These are phyloP conservation scores for Smittium mucronatum DNA, from an alignment of 371 early-diverging fungal genomes.

Conservation along the genomic window DNA sequence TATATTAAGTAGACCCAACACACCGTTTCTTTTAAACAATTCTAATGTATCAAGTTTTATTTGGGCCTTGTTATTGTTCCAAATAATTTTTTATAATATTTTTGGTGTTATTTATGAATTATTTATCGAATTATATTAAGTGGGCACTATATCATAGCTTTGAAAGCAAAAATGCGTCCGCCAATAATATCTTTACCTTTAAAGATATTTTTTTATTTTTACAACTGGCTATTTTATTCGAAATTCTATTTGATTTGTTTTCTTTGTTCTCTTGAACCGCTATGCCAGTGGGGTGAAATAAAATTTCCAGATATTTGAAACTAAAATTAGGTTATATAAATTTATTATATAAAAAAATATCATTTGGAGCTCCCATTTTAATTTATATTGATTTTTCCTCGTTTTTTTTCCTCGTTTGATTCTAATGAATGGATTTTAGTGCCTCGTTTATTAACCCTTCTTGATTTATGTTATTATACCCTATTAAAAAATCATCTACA, in stretches of 20 bases:
- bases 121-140: not conserved
- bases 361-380: slow-evolving; percentile 5
- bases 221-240: not conserved
- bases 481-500: slow-evolving; percentile 14
- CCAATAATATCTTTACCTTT: not conserved
- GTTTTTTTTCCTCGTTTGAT: slow-evolving; percentile 12
- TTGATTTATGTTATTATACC: not conserved
- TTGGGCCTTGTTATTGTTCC: slow-evolving; percentile 1
- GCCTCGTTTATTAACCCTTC: not conserved
- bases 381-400: slow-evolving; percentile 12
- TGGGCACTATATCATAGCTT: slow-evolving; percentile 5
- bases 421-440: slow-evolving; percentile 9
- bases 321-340: not conserved
- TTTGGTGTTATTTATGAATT: not conserved
- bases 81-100: slow-evolving; percentile 7
- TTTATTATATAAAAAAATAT: not conserved
- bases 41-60: slow-evolving; percentile 2
- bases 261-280: not conserved
- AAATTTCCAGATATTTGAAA: slow-evolving; percentile 8
- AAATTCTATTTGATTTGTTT: not conserved
- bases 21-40: not conserved
- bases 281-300: not conserved
- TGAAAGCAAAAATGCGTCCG: slow-evolving; percentile 5
- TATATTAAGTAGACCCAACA: not conserved
- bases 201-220: slow-evolving; percentile 1